Percentiles rank a stretch among this genome's conserved stretches.
phyloP scores from a whole-genome alignment of 169 alveolate species.

The Toxoplasma gondii region DNA sequence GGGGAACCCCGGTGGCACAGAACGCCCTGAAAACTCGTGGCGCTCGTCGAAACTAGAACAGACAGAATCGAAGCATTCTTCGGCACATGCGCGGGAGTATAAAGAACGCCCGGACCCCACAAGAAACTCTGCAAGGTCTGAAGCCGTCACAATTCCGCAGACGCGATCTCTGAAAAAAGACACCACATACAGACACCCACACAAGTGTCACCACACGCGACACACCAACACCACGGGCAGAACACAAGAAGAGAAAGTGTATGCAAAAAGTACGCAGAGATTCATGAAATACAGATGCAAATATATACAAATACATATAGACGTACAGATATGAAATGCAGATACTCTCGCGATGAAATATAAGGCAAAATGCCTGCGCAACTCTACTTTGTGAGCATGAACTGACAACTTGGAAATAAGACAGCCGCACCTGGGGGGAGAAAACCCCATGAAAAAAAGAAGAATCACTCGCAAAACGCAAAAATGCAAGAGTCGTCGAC shows the following conservation, averaged over 20 bases:
- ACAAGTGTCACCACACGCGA: background rate
- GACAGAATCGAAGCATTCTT: background rate
- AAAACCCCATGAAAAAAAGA: no score
- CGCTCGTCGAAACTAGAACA: no score
- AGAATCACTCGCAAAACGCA: no score
- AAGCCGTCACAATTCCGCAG: slow-evolving; percentile 25
- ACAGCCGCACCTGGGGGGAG: no score
- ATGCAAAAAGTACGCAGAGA: background rate
- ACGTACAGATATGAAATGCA: background rate
- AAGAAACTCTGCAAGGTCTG: background rate
- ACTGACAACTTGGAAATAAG: no score
- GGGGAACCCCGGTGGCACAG: no score
- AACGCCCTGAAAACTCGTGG: no score
- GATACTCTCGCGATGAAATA: no score
- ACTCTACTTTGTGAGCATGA: no score
- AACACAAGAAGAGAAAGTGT: background rate
- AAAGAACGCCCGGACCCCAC: background rate
- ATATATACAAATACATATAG: background rate
- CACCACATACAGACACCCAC: background rate
- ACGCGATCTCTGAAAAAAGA: background rate
- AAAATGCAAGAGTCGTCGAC: no score
- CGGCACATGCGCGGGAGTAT: background rate
- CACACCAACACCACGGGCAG: background rate
- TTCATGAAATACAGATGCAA: background rate
- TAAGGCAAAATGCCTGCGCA: no score